Evolutionary conservation across 441 rosid genomes (phyloP).

Genomic region (Populus hybrid): DNA sequence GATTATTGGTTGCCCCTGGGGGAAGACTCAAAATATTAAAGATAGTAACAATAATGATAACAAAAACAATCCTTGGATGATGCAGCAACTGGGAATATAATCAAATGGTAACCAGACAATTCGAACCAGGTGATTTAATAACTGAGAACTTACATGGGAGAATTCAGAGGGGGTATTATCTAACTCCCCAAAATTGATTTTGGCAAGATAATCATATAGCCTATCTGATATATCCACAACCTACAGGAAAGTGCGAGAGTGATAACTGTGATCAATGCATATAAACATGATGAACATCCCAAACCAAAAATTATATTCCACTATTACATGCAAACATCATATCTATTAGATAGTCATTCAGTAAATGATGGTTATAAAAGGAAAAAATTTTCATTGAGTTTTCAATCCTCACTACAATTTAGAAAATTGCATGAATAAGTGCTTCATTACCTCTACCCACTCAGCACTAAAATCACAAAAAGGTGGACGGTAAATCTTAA

Average conservation of each 20-base stretch:
- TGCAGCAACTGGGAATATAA: background rate
- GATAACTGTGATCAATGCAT: background rate
- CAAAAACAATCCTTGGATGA: background rate
- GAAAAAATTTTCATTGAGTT: background rate
- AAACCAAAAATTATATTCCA: background rate
- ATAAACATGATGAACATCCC: background rate
- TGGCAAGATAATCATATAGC: slow-evolving; percentile 52
- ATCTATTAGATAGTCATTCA: background rate
- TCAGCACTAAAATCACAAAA: slow-evolving; percentile 80
- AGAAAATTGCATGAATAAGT: background rate
- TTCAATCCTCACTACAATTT: background rate
- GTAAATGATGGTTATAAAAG: background rate
- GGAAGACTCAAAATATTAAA: slow-evolving; percentile 16
- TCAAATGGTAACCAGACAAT: background rate
- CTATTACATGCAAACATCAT: background rate
- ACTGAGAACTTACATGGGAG: slow-evolving; percentile 44
- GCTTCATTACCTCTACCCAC: slow-evolving; percentile 76
- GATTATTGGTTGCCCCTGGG: slow-evolving; percentile 37
- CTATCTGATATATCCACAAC: slow-evolving; percentile 63
- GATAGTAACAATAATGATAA: background rate
- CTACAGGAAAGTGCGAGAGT: slow-evolving; percentile 33
- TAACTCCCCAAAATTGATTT: slow-evolving; percentile 43
- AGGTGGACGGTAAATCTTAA: slow-evolving; percentile 83
- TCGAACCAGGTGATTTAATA: background rate
- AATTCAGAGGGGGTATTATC: slow-evolving; percentile 29